Evolutionary conservation across 495 filamentous ascomycete species (phyloP), one percentile per base, ranked within the genome.

Genomic region (Peziza echinospora): DNA sequence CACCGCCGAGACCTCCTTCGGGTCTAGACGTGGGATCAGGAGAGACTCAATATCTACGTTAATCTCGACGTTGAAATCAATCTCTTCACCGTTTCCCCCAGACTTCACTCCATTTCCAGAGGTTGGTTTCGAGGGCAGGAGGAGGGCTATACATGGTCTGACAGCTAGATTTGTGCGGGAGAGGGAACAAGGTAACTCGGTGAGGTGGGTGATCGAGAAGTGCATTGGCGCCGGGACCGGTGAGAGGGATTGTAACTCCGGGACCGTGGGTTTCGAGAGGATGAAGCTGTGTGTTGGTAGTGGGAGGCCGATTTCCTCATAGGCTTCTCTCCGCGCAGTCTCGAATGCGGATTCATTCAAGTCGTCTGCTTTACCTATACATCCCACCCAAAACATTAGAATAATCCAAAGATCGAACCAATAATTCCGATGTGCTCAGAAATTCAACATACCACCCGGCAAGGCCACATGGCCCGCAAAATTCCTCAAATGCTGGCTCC

Each of bases 221-320:
- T 80, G 80, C 13, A 37, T 37, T 37, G 13, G 30, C 30, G 13
- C 13, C 19, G 13, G 13, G 3, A 13, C 30, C 3, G 30, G 13
- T 13, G 4, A 11, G 13, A 37, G 30, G 6, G 13, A 13, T 1
- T 37, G 30, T 3, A 0, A 61, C 51, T 0, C 79, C 80, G 10
- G 89, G 65, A 46, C 70, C 66, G 37, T 63, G 54, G 54, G 73
- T 65, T 52, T 75, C 71, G 6, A 6, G 13, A 37, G 19, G 6
- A 37, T 17, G 30, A 37, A 37, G 19, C 19, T 37, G 19, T 37
- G 30, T 4, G 16, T 43, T 22, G 16, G 16, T 44, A 72, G 67
- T 6, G 85, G 79, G 0, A 93, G 73, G 1, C 85, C 85, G 58
- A 93, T 92, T 63, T 93, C 85, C 56, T 93, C 85, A 56, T 68